A percentile compares a stretch with the other conserved stretches of the same genome.
Conservation (phyloP, 23 red algal genomes). For the Gracilaria caudata region DNA sequence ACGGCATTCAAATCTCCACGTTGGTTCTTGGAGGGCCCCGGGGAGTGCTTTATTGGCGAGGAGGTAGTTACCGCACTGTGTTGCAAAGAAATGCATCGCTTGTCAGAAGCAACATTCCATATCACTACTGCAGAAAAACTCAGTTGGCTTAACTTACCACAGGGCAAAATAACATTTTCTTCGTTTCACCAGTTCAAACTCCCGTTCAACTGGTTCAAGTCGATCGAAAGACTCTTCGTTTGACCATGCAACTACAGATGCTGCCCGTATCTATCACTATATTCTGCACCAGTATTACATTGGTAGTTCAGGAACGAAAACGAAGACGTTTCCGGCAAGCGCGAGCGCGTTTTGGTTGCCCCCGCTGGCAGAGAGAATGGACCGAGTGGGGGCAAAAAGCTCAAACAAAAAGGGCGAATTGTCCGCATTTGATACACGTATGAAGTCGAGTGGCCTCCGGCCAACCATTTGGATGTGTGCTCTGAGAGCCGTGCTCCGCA, state of each 20-base stretch:
- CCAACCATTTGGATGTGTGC: no score
- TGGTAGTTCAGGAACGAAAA: no score
- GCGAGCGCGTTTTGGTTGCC: no score
- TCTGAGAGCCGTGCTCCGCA: no score
- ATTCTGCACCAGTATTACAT: no score
- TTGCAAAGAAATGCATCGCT: not conserved
- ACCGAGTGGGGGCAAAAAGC: not conserved
- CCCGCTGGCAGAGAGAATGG: not conserved
- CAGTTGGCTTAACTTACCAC: no score
- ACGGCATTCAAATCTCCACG: constrained; percentile 65
- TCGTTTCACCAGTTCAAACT: not conserved
- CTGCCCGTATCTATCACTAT: not conserved
- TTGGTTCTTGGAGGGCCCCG: not conserved
- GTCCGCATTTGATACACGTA: no score
- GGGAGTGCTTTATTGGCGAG: constrained; percentile 31
- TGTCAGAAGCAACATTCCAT: not conserved
- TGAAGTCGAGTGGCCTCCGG: no score
- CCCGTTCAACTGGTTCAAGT: not conserved
- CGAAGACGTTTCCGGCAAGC: no score
- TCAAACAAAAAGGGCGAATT: not conserved
- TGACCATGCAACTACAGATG: not conserved
- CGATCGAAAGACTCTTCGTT: not conserved
- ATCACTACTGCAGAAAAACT: no score
- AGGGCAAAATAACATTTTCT: constrained; percentile 57
- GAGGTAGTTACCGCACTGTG: constrained; percentile 50